Evolutionary conservation across 345 rosid species (phyloP), one percentile per base, ranked within the genome.

Genomic region (Brassica nigra): DNA sequence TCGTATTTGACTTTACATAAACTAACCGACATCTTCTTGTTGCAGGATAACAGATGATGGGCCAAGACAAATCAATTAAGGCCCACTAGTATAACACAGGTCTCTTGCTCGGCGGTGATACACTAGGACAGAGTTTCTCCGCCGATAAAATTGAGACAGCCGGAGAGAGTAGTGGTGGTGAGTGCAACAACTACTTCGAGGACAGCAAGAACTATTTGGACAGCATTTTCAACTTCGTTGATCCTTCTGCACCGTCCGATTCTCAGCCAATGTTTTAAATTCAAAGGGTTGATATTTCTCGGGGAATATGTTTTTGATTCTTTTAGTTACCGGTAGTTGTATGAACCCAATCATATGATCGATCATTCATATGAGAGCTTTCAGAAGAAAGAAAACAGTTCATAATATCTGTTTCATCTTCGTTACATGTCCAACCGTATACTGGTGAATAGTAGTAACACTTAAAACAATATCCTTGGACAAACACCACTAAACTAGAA

Each of bases 131-230:
- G 80, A 64, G 72, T 58, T 75, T 75, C 55, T 70, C 80, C 62
- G 42, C 62, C 8, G 72, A 75, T 5, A 75, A 80, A 70, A 80
- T 31, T 68, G 77, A 76, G 31, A 62, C 65, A 29, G 76, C 23
- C 36, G 80, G 59, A 8, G 83, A 75, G 77, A 70, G 80, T 65
- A 58, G 68, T 42, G 73, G 78, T 55, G 80, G 63, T 76, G 80
- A 76, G 42, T 76, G 80, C 15, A 83, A 85, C 31, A 78, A 86
- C 20, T 84, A 84, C 78, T 86, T 86, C 54, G 93, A 90, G 80
- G 98, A 94, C 78, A 94, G 86, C 80, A 94, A 92, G 90, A 92
- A 90, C 66, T 94, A 94, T 64, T 92, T 97, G 94, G 90, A 89
- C 68, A 90, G 91, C 71, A 91, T 94, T 84, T 95, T 94, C 54